phyloP scores from a whole-genome alignment of 163 green algal genomes.

The Scenedesmus sp. region DNA sequence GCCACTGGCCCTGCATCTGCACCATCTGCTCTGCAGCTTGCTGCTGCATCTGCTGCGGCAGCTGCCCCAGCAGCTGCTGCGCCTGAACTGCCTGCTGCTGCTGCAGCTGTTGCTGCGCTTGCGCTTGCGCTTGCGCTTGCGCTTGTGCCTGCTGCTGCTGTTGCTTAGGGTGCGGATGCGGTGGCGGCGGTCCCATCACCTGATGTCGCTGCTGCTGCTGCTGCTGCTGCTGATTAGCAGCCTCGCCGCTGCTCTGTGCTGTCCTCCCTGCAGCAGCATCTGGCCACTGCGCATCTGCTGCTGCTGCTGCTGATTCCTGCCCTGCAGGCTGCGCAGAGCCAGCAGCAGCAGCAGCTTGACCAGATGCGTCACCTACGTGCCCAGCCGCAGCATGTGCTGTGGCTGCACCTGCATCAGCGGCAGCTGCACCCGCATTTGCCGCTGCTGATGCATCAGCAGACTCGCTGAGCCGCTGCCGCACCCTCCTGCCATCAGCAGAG shows the following conservation, averaged over 20 bases:
- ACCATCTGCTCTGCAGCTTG: conserved; percentile 8
- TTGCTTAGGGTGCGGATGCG: background rate
- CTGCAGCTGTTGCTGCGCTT: background rate
- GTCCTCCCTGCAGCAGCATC: background rate
- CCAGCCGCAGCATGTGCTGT: too few species aligned
- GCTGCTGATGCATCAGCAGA: background rate
- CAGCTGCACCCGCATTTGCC: background rate
- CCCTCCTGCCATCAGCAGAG: background rate
- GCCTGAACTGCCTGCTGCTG: background rate
- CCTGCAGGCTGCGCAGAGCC: background rate
- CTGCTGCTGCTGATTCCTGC: background rate
- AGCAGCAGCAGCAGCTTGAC: background rate
- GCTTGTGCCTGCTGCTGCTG: conserved; percentile 23
- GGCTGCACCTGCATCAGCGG: background rate
- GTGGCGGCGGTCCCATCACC: conserved; percentile 4
- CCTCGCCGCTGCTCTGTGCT: background rate
- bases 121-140: background rate
- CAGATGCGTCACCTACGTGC: background rate
- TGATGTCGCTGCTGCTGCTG: conserved; percentile 10
- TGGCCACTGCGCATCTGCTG: background rate
- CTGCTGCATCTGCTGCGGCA: background rate
- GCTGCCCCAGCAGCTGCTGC: background rate
- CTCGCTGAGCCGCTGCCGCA: background rate
- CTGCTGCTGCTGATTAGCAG: background rate
- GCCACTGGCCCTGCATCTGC: conserved; percentile 7